These are phyloP conservation scores for Manihot esculenta DNA, from an alignment of 441 rosid species.

Conservation along the genomic window DNA sequence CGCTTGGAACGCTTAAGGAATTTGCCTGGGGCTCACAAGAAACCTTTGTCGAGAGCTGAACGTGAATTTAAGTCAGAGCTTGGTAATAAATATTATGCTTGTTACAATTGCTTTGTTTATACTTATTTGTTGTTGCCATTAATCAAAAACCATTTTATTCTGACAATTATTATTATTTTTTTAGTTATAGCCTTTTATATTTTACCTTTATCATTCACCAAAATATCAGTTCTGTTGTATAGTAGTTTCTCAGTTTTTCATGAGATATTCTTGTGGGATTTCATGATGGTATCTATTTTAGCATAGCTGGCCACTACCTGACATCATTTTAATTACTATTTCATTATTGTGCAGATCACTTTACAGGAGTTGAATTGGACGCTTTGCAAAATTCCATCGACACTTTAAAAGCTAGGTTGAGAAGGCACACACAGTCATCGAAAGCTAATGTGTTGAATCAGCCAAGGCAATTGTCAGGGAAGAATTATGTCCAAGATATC, in stretches of 20 bases:
- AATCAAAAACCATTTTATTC: background rate
- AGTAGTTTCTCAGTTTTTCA: background rate
- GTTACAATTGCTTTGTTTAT: background rate
- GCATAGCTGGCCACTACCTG: background rate
- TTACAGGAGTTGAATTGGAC: slow-evolving; percentile 67
- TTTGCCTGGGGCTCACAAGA: slow-evolving; percentile 76
- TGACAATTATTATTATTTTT: background rate
- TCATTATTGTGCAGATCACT: slow-evolving; percentile 52
- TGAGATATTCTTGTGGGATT: background rate
- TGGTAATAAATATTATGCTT: slow-evolving; percentile 47
- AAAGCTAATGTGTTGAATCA: slow-evolving; percentile 33
- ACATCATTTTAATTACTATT: slow-evolving; percentile 6
- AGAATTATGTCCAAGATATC: slow-evolving; percentile 45
- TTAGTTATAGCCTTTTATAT: background rate
- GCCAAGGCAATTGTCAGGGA: slow-evolving; percentile 34
- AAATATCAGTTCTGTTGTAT: background rate
- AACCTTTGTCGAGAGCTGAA: slow-evolving; percentile 88
- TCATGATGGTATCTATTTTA: background rate
- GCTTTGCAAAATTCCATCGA: slow-evolving; percentile 74
- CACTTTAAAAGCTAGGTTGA: slow-evolving; percentile 60
- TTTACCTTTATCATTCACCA: background rate
- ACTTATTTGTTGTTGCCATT: background rate
- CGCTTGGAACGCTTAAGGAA: slow-evolving; percentile 66
- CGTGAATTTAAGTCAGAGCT: slow-evolving; percentile 79
- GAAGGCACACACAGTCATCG: slow-evolving; percentile 45